phyloP scores from a whole-genome alignment of 129 eudicot genomes.

The sunflower (Helianthus annuus) region HanXRQr2.0-SUNRISE NC_035440.2:57071547-57072046 shows the following conservation, averaged over 20 bases:
- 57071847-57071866: conserved; percentile 41
- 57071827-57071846: conserved; percentile 36
- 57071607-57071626: too few relatives aligned
- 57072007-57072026: conserved; percentile 5
- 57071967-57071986: conserved; percentile 3
- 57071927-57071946: conserved; percentile 39
- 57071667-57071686: conserved; percentile 8
- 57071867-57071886: conserved; percentile 19
- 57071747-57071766: conserved; percentile 28
- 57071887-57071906: conserved; percentile 45
- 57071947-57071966: conserved; percentile 9
- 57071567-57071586: too few relatives aligned
- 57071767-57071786: conserved; percentile 59
- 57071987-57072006: conserved; percentile 40
- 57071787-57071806: conserved; percentile 26
- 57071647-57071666: too few relatives aligned
- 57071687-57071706: conserved; percentile 21
- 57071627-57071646: too few relatives aligned
- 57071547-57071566: too few relatives aligned
- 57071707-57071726: not conserved
- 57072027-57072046: not conserved
- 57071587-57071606: too few relatives aligned
- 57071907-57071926: conserved; percentile 46
- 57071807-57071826: conserved; percentile 43
- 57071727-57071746: conserved; percentile 19